Evolutionary conservation across 345 rosid genomes (phyloP), one percentile per base, ranked within the genome.

Genomic region (Noccaea caerulescens): DNA sequence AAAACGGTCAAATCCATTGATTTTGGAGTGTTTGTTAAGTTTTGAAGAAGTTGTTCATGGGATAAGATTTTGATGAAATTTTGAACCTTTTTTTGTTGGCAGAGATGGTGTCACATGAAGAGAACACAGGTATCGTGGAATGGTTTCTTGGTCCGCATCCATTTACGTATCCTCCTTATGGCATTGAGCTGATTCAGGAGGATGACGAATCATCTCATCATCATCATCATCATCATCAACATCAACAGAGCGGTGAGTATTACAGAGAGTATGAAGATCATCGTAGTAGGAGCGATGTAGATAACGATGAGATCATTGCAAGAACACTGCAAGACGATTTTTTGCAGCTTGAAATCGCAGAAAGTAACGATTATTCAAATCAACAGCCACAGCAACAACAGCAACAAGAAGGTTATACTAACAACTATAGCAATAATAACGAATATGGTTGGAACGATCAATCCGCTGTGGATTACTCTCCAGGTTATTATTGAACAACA

Each of bases 241-340:
- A 18, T 18, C 20, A 18, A 18, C 20, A 70, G 43, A 50, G 63
- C 8, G 76, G 62, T 32, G 86, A 82, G 49, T 80, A 80, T 84
- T 58, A 44, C 18, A 77, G 85, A 73, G 84, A 63, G 75, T 73
- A 81, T 72, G 73, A 81, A 51, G 94, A 89, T 63, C 79, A 73
- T 75, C 83, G 63, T 42, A 60, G 42, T 68, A 68, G 34, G 23
- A 51, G 77, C 13, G 57, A 84, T 76, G 87, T 89, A 44, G 94
- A 87, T 72, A 90, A 81, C 75, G 98, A 94, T 81, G 96, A 88
- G 87, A 82, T 84, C 49, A 91, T 91, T 73, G 97, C 96, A 1
- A 85, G 86, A 32, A 77, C 89, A 36, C 84, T 94, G 63, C 95
- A 94, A 76, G 97, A 89, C 56, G 96, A 94, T 50, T 91, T 89